Evolutionary conservation across 2,329 filamentous ascomycete species (phyloP), one percentile per base, ranked within the genome.

Genomic region (Aspergillus bombycis): DNA sequence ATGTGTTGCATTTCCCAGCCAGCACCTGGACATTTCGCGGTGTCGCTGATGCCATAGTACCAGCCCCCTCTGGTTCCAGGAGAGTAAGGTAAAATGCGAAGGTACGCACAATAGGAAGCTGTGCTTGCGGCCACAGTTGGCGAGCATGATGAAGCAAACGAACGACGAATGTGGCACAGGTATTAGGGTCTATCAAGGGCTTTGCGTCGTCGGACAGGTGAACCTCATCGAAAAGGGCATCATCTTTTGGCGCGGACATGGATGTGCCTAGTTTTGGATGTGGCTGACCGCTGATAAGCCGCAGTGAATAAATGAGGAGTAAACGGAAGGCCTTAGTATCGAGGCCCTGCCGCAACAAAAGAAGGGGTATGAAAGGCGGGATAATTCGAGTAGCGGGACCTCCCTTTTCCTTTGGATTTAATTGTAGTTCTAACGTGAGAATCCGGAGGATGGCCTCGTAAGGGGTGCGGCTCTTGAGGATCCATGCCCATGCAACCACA

Each of bases 131-230:
- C 79, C 81, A 84, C 16, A 83, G 75, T 50, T 75, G 71, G 26
- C 83, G 80, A 62, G 84, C 83, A 75, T 84, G 83, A 21, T 80
- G 80, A 43, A 86, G 70, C 32, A 87, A 75, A 26, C 83, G 80
- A 56, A 80, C 71, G 57, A 83, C 77, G 34, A 84, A 72, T 23
- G 75, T 71, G 66, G 80, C 74, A 43, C 80, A 71, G 19, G 71
- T 75, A n/a, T 66, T 72, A 34, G 69, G 63, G 53, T 72, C 70
- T 30, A 76, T 65, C 57, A 63, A 62, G 45, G 67, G 67, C 58
- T 60, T 60, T 12, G 50, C 53, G 12, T 66, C 21, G 14, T 48
- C 54, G 2, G 56, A 38, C 11, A 32, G 23, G 16, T 45, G 54
- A 16, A 61, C 21, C 34, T 54, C 23, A 26, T 65, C 50, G 36